These are phyloP conservation scores for Fusarium domesticum DNA, from an alignment of 2,329 filamentous ascomycete species.

Conservation along the genomic window DNA sequence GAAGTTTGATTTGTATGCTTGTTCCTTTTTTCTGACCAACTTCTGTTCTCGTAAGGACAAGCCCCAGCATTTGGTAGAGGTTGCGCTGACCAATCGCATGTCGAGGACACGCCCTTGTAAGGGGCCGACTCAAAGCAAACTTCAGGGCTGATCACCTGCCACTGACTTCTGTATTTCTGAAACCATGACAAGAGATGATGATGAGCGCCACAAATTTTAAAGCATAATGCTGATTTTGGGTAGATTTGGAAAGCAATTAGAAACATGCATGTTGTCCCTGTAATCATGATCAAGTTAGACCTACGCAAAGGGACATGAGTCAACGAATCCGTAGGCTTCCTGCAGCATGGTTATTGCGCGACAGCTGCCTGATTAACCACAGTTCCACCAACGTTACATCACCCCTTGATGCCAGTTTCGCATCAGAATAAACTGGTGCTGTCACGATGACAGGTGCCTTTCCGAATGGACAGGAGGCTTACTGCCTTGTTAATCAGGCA, in stretches of 20 bases:
- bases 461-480: not conserved
- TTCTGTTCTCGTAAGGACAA: constrained; percentile 13
- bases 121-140: constrained; percentile 13
- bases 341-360: too few relatives aligned
- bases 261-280: not conserved
- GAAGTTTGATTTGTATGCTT: constrained; percentile 16
- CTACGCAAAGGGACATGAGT: too few relatives aligned
- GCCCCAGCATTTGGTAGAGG: constrained; percentile 21
- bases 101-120: constrained; percentile 12
- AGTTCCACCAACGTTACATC: not conserved
- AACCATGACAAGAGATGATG: not conserved
- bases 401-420: not conserved
- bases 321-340: too few relatives aligned
- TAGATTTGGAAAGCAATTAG: not conserved
- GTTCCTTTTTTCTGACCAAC: constrained; percentile 23
- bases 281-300: not conserved
- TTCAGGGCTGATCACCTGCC: not conserved
- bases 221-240: not conserved
- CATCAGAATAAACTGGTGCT: not conserved
- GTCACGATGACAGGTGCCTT: not conserved
- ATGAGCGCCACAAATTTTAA: not conserved
- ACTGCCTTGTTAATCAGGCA: not conserved
- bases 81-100: not conserved
- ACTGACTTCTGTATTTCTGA: not conserved
- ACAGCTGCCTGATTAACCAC: too few relatives aligned